phyloP scores from a whole-genome alignment of 768 basidiomycete species.

The Termitomyces sp. region DNA sequence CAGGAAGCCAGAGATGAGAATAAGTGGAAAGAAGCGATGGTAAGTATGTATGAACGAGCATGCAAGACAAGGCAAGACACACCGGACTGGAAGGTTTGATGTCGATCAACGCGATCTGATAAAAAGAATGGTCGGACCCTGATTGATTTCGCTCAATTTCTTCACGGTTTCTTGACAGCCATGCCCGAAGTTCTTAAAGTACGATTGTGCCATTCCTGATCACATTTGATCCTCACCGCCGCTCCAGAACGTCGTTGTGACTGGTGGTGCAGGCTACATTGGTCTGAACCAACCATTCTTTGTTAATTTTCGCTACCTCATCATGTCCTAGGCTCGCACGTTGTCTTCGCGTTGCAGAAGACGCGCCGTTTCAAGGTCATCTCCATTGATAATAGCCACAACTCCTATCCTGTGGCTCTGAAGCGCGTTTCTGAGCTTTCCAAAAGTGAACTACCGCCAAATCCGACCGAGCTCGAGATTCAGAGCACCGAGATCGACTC shows the following conservation, averaged over 20 bases:
- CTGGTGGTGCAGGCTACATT: slow-evolving; percentile 86
- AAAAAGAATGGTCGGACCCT: slow-evolving; percentile 6
- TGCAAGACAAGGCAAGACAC: too few species aligned
- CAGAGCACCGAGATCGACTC: slow-evolving; percentile 73
- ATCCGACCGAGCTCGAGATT: slow-evolving; percentile 64
- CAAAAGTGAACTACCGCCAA: slow-evolving; percentile 60
- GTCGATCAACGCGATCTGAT: slow-evolving; percentile 12
- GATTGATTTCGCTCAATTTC: background rate
- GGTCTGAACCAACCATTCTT: slow-evolving; percentile 39
- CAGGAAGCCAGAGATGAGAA: background rate
- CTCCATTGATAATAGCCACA: slow-evolving; percentile 93
- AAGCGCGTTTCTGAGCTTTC: slow-evolving; percentile 79
- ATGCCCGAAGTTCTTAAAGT: slow-evolving; percentile 40
- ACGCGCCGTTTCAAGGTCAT: slow-evolving; percentile 90
- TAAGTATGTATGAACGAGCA: too few species aligned
- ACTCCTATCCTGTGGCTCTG: slow-evolving; percentile 78
- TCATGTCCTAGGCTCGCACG: slow-evolving; percentile 74
- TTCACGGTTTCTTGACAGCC: slow-evolving; percentile 1
- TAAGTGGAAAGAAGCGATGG: background rate
- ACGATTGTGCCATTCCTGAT: slow-evolving; percentile 23
- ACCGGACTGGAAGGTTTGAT: background rate
- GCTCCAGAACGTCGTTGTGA: slow-evolving; percentile 41
- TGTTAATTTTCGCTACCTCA: slow-evolving; percentile 8
- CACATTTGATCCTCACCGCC: slow-evolving; percentile 18
- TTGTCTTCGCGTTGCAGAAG: slow-evolving; percentile 81